These are phyloP conservation scores for Syzygium malaccense DNA, from an alignment of 441 rosid genomes.

Conservation along the genomic window DNA sequence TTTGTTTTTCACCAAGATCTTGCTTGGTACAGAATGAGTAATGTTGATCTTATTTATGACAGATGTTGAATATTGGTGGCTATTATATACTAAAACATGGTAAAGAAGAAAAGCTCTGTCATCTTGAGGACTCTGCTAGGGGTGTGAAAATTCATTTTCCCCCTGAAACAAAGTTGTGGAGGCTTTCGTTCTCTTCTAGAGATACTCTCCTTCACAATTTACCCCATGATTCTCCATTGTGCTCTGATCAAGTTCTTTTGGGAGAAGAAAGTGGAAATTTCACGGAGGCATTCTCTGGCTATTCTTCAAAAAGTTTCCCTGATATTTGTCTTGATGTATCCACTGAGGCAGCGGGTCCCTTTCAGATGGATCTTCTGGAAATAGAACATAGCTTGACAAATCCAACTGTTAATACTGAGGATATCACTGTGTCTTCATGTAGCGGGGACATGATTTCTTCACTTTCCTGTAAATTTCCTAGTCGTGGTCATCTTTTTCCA, in stretches of 20 bases:
- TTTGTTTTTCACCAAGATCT: not conserved
- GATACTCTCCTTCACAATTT: constrained; percentile 23
- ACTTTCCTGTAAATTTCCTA: constrained; percentile 17
- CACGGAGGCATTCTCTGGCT: not conserved
- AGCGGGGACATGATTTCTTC: constrained; percentile 2
- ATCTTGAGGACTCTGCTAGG: constrained; percentile 20
- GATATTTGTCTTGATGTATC: constrained; percentile 54
- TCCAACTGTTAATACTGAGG: constrained; percentile 17
- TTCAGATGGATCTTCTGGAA: constrained; percentile 32
- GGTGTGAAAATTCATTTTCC: constrained; percentile 33
- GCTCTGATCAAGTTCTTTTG: constrained; percentile 16
- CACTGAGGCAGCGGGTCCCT: constrained; percentile 23
- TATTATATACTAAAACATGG: constrained; percentile 58
- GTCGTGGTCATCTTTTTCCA: constrained; percentile 37
- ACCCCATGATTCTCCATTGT: constrained; percentile 13
- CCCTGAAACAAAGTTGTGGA: constrained; percentile 42
- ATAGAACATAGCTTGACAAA: constrained; percentile 19
- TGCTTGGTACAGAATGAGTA: not conserved
- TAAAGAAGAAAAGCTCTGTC: constrained; percentile 39
- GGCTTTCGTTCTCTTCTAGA: constrained; percentile 40
- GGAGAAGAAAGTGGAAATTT: constrained; percentile 21
- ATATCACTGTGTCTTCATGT: constrained; percentile 17
- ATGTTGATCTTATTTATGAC: constrained; percentile 21
- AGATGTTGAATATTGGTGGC: constrained; percentile 72
- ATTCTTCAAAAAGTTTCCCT: constrained; percentile 22